Percentiles rank a stretch among this genome's conserved stretches.
These are phyloP conservation scores for Eutrema yunnanense DNA, from an alignment of 345 rosid genomes.

Conservation along the genomic window DNA sequence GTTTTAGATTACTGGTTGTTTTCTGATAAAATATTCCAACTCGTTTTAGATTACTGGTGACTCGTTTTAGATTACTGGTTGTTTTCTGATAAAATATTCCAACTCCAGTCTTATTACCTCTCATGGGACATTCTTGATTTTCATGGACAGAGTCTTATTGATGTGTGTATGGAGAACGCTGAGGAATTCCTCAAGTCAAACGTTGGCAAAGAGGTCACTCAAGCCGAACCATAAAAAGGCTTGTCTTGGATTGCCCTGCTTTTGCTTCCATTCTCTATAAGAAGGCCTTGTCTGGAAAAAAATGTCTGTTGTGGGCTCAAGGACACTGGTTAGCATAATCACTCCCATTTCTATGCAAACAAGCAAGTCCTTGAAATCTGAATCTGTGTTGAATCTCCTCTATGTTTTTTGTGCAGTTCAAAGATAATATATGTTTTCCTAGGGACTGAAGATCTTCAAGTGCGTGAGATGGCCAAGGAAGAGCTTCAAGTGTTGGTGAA, in stretches of 20 bases:
- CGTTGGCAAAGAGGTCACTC: slow-evolving; percentile 76
- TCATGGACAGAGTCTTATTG: slow-evolving; percentile 63
- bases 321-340: slow-evolving; percentile 70
- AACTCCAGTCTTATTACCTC: background rate
- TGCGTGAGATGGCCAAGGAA: slow-evolving; percentile 40
- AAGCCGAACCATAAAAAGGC: slow-evolving; percentile 71
- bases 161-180: slow-evolving; percentile 55
- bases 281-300: slow-evolving; percentile 64
- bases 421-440: slow-evolving; percentile 67
- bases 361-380: background rate
- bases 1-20: too few species aligned
- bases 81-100: background rate
- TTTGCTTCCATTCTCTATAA: slow-evolving; percentile 67
- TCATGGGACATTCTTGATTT: slow-evolving; percentile 17
- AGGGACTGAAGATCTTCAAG: slow-evolving; percentile 51
- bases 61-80: background rate
- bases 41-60: too few species aligned
- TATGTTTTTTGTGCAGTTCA: slow-evolving; percentile 41
- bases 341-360: background rate
- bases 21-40: too few species aligned
- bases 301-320: slow-evolving; percentile 53
- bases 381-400: background rate
- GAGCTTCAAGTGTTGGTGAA: slow-evolving; percentile 73
- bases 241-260: slow-evolving; percentile 54
- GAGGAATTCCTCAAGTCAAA: slow-evolving; percentile 69